Evolutionary conservation across 2,329 filamentous ascomycete species (phyloP).

Genomic region (Sclerotinia sclerotiorum): DNA sequence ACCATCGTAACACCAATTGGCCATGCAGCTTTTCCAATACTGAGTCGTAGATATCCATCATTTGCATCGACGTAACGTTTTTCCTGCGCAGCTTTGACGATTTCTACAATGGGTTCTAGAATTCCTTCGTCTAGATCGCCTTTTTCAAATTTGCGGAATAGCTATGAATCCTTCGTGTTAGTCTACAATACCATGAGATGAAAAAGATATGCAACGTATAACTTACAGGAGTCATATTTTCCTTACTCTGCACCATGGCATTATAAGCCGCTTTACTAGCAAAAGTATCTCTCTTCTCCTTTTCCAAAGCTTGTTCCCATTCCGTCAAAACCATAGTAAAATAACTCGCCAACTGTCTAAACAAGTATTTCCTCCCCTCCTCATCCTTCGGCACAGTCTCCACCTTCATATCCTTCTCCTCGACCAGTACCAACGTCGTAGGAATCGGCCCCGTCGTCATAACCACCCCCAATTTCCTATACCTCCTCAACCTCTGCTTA

Average conservation of each 20-base stretch:
- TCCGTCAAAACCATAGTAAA: constrained; percentile 94
- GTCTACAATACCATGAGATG: background rate
- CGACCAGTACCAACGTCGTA: constrained; percentile 75
- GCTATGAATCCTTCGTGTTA: constrained; percentile 42
- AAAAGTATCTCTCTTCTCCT: constrained; percentile 63
- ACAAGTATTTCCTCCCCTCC: constrained; percentile 69
- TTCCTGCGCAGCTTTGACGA: constrained; percentile 86
- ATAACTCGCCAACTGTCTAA: constrained; percentile 87
- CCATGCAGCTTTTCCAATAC: constrained; percentile 96
- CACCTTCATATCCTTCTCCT: constrained; percentile 88
- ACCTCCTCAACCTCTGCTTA: constrained; percentile 65
- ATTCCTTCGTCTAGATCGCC: constrained; percentile 76
- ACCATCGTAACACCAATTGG: constrained; percentile 99
- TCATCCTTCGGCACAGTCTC: constrained; percentile 60
- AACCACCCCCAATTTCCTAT: constrained; percentile 61
- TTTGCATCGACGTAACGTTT: constrained; percentile 94
- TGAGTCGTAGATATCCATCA: constrained; percentile 87
- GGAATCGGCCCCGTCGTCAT: constrained; percentile 79
- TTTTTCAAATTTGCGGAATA: constrained; percentile 88
- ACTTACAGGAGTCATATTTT: constrained; percentile 76
- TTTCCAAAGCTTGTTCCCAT: constrained; percentile 77
- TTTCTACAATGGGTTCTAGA: constrained; percentile 81
- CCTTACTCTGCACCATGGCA: constrained; percentile 82
- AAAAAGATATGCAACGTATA: background rate
- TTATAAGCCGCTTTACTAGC: constrained; percentile 79